These are phyloP conservation scores for Parascedosporium putredinis DNA, from an alignment of 2,329 filamentous ascomycete genomes.

Conservation along the genomic window DNA sequence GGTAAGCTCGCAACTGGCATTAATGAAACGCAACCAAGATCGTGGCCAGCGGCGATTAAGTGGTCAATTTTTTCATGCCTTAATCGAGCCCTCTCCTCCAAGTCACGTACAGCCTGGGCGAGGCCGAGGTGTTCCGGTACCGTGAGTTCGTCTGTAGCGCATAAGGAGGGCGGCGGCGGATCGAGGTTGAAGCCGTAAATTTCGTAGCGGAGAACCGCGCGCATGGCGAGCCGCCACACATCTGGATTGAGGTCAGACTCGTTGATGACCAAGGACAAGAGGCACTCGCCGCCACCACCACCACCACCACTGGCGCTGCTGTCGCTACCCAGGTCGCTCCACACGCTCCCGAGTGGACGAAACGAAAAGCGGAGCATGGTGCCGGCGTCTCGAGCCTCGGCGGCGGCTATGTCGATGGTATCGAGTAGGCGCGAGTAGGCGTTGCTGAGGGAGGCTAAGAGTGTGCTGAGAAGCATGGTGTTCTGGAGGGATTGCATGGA, in stretches of 20 bases:
- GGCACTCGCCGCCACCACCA: slow-evolving; percentile 20
- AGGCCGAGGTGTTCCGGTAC: slow-evolving; percentile 34
- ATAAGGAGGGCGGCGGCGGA: slow-evolving; percentile 6
- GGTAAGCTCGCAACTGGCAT: slow-evolving; percentile 17
- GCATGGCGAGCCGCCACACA: slow-evolving; percentile 42
- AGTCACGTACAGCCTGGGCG: slow-evolving; percentile 39
- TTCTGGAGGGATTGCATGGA: slow-evolving; percentile 45
- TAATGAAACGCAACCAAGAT: not conserved
- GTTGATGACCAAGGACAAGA: slow-evolving; percentile 21
- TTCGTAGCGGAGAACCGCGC: slow-evolving; percentile 44
- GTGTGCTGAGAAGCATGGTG: slow-evolving; percentile 46
- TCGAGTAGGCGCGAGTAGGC: slow-evolving; percentile 44
- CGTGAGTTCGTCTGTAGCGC: not conserved
- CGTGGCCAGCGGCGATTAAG: slow-evolving; percentile 14
- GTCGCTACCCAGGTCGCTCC: slow-evolving; percentile 24
- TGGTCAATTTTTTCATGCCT: slow-evolving; percentile 41
- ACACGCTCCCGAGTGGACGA: slow-evolving; percentile 36
- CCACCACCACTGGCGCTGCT: too few relatives aligned
- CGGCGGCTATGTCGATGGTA: slow-evolving; percentile 42
- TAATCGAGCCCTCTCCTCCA: slow-evolving; percentile 38
- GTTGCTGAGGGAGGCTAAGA: slow-evolving; percentile 47
- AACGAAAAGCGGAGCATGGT: slow-evolving; percentile 35
- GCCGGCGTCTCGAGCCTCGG: slow-evolving; percentile 29
- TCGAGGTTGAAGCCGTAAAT: slow-evolving; percentile 39
- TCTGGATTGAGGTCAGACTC: slow-evolving; percentile 37